Percentiles rank a stretch among this genome's conserved stretches.
phyloP scores from a whole-genome alignment of 129 eudicot species.

The Calendula officinalis region DNA sequence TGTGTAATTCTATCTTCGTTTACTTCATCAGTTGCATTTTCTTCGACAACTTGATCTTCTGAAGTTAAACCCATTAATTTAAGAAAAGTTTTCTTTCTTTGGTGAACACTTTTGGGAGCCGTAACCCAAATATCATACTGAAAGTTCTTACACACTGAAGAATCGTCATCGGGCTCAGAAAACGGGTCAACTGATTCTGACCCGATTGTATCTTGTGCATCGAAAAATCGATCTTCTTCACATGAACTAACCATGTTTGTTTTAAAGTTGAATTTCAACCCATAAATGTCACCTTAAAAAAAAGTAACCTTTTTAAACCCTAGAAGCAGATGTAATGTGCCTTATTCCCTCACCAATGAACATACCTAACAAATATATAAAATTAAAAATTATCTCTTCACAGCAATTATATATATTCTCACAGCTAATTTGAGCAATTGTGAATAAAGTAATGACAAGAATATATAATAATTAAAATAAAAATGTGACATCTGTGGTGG shows the following conservation, averaged over 20 bases:
- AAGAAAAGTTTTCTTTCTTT: constrained; percentile 59
- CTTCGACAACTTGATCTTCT: constrained; percentile 22
- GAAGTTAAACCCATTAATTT: constrained; percentile 51
- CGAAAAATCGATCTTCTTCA: constrained; percentile 65
- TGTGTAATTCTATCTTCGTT: constrained; percentile 37
- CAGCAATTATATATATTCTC: constrained; percentile 41
- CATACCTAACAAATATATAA: constrained; percentile 36
- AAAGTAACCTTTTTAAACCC: constrained; percentile 44
- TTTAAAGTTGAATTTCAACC: constrained; percentile 44
- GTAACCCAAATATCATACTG: constrained; percentile 70
- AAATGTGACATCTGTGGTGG: constrained; percentile 46
- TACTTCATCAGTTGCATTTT: constrained; percentile 16
- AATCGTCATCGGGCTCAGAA: constrained; percentile 24
- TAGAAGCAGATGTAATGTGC: constrained; percentile 38
- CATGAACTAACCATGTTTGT: constrained; percentile 53
- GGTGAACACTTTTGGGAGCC: constrained; percentile 66
- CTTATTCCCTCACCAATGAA: constrained; percentile 35
- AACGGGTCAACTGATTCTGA: constrained; percentile 31
- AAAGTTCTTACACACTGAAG: constrained; percentile 11
- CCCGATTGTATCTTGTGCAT: constrained; percentile 61
- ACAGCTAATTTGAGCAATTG: constrained; percentile 29
- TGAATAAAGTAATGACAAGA: neutral
- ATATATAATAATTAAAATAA: neutral
- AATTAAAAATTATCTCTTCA: constrained; percentile 32
- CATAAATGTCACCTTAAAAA: constrained; percentile 58